A percentile compares a stretch with the other conserved stretches of the same genome.
Evolutionary conservation across 768 basidiomycete species (phyloP).

Genomic region (Dentipellis fragilis): DNA sequence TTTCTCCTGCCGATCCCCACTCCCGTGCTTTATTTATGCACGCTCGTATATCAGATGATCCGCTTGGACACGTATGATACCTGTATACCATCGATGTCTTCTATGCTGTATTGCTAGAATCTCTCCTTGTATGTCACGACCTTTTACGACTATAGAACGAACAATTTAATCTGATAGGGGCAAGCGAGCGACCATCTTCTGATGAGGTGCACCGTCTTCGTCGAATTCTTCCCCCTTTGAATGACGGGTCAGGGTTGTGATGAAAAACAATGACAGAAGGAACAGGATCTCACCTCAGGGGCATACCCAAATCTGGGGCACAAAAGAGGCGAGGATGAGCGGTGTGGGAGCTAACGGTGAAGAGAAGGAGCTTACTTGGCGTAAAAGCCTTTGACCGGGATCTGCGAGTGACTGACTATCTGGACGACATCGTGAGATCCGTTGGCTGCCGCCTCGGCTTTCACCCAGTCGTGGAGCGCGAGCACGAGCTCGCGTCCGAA

Average conservation of each 20-base stretch:
- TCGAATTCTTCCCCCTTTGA: constrained; percentile 63
- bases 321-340: constrained; percentile 12
- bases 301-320: constrained; percentile 55
- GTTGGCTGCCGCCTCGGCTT: constrained; percentile 28
- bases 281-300: constrained; percentile 40
- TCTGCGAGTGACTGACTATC: constrained; percentile 61
- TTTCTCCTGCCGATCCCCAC: background rate
- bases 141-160: constrained; percentile 22
- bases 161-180: constrained; percentile 27
- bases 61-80: constrained; percentile 13
- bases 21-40: background rate
- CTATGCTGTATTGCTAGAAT: constrained; percentile 32
- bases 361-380: constrained; percentile 45
- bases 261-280: constrained; percentile 9
- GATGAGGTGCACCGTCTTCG: constrained; percentile 80
- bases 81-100: constrained; percentile 21
- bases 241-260: constrained; percentile 1
- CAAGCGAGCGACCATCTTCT: constrained; percentile 62
- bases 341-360: constrained; percentile 9
- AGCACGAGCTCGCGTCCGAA: constrained; percentile 62
- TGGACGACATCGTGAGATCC: constrained; percentile 22
- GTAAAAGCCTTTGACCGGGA: constrained; percentile 66
- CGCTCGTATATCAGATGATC: constrained; percentile 1
- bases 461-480: constrained; percentile 50
- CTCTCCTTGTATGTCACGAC: constrained; percentile 19